Conservation (phyloP, 2,329 filamentous ascomycete genomes). For the Graphiopsis chlorocephala region DNA sequence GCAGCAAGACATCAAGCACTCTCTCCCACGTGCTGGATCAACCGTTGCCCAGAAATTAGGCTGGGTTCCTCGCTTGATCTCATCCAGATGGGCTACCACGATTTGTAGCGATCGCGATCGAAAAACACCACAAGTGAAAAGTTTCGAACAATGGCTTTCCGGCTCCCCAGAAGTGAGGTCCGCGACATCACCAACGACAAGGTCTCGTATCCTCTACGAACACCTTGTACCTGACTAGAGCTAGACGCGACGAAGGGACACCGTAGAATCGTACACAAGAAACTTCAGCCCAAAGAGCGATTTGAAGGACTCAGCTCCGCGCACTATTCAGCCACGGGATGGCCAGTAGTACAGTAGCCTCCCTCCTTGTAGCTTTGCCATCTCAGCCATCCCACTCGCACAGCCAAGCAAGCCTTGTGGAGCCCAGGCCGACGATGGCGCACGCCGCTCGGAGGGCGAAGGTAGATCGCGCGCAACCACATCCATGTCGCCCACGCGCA, state of each 20-base stretch:
- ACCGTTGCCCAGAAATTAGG: background rate
- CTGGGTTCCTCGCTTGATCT: background rate
- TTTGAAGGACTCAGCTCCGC: background rate
- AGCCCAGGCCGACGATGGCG: background rate
- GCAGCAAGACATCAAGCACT: background rate
- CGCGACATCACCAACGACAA: background rate
- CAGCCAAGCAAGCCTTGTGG: background rate
- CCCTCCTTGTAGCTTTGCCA: no score
- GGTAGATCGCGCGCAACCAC: background rate
- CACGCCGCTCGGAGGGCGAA: background rate
- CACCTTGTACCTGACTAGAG: background rate
- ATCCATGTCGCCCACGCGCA: background rate
- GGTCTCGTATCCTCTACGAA: background rate
- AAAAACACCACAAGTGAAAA: background rate
- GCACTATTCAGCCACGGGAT: background rate
- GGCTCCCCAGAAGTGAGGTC: conserved; percentile 2
- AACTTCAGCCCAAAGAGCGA: background rate
- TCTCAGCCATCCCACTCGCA: background rate
- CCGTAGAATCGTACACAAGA: background rate
- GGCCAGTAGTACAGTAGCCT: no score
- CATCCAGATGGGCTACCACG: background rate
- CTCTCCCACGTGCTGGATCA: background rate
- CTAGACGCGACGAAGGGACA: background rate
- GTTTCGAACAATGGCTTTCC: background rate
- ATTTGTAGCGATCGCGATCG: background rate